Percentiles rank a stretch among this genome's conserved stretches.
These are phyloP conservation scores for Paecilomyces fulvus DNA, from an alignment of 2,329 filamentous ascomycete species.

Conservation along the genomic window DNA sequence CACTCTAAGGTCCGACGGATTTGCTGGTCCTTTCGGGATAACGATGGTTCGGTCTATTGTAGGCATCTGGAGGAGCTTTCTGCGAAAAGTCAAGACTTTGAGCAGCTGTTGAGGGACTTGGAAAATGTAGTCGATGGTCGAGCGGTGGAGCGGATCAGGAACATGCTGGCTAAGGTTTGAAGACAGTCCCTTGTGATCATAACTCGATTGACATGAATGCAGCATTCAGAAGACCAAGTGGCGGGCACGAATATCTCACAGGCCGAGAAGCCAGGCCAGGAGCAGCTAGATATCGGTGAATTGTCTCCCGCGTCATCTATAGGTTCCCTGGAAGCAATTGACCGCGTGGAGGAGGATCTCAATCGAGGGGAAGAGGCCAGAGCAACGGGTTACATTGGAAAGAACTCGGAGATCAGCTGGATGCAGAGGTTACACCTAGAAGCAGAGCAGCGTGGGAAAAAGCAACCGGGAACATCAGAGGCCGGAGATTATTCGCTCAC, in stretches of 20 bases:
- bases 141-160: constrained; percentile 27
- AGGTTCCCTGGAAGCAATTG: constrained; percentile 37
- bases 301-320: constrained; percentile 24
- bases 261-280: constrained; percentile 1
- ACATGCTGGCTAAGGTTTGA: constrained; percentile 29
- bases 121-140: constrained; percentile 22
- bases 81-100: constrained; percentile 27
- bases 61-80: constrained; percentile 28
- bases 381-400: constrained; percentile 37
- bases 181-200: background rate
- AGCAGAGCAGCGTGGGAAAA: constrained; percentile 24
- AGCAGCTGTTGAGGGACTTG: constrained; percentile 30
- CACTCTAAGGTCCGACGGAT: background rate
- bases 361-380: constrained; percentile 28
- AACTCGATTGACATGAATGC: constrained; percentile 1
- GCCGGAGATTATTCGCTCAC: constrained; percentile 22
- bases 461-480: constrained; percentile 20
- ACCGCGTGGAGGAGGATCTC: constrained; percentile 38
- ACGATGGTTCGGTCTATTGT: constrained; percentile 2
- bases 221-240: constrained; percentile 16
- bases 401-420: constrained; percentile 40
- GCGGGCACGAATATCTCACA: background rate
- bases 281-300: constrained; percentile 17
- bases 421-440: constrained; percentile 34
- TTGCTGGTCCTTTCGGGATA: background rate